A percentile compares a stretch with the other conserved stretches of the same genome.
Conservation (phyloP, 495 filamentous ascomycete species). For the Neurospora terricola region DNA sequence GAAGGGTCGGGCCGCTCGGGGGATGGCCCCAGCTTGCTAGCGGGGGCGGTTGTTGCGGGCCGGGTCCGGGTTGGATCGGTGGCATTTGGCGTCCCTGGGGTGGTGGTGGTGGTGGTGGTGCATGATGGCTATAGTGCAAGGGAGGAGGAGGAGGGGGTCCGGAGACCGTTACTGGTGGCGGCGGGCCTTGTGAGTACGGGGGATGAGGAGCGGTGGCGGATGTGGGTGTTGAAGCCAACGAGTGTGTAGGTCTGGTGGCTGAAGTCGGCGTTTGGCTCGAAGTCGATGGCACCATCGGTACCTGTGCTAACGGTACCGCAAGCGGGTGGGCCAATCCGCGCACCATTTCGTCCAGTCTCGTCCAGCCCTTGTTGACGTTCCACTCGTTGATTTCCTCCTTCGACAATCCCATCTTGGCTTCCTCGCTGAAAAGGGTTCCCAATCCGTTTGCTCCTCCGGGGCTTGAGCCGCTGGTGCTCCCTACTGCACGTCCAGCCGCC, state of each 20-base stretch:
- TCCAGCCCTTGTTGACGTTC: conserved; percentile 13
- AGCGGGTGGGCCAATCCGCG: conserved; percentile 8
- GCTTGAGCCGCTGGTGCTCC: background rate
- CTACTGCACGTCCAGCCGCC: background rate
- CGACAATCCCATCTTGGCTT: conserved; percentile 15
- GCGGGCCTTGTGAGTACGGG: background rate
- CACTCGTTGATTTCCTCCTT: conserved; percentile 19
- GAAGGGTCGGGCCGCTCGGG: background rate
- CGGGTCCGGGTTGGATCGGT: background rate
- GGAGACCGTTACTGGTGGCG: background rate
- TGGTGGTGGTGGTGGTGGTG: background rate
- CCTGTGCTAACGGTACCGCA: background rate
- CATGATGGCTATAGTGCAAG: background rate
- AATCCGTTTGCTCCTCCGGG: background rate
- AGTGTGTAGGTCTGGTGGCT: background rate
- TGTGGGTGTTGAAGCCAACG: background rate
- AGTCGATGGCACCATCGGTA: background rate
- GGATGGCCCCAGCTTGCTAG: background rate
- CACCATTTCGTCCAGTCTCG: conserved; percentile 17
- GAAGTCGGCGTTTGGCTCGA: background rate
- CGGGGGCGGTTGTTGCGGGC: background rate
- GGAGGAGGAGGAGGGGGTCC: background rate
- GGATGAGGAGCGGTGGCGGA: background rate
- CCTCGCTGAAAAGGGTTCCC: conserved; percentile 11
- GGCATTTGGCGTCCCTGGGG: background rate